Conservation (phyloP, 2,329 filamentous ascomycete genomes). For the Eutypa lata region DNA sequence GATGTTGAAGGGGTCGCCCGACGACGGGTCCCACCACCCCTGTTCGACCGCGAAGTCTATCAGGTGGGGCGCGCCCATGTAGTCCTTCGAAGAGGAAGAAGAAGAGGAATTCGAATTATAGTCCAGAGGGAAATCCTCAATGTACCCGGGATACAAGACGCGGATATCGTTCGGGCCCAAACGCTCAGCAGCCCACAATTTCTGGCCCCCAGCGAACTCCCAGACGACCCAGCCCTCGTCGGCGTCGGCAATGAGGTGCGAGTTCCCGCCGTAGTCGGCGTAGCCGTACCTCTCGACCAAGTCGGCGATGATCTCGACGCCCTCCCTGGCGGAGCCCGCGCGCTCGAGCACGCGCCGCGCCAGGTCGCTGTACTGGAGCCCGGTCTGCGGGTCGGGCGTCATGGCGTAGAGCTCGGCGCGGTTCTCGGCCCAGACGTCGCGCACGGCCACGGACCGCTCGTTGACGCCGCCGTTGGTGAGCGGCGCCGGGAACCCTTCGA, state of each 20-base stretch:
- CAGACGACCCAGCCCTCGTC: conserved; percentile 28
- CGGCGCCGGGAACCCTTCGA: conserved; percentile 39
- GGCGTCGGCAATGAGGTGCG: conserved; percentile 36
- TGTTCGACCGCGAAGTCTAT: conserved; percentile 23
- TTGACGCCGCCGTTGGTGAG: conserved; percentile 42
- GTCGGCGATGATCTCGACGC: conserved; percentile 39
- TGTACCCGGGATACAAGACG: conserved; percentile 26
- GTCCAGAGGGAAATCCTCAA: conserved; percentile 24
- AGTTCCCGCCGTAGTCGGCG: conserved; percentile 40
- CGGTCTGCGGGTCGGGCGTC: conserved; percentile 37
- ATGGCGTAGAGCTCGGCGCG: conserved; percentile 36
- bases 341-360: conserved; percentile 37
- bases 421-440: conserved; percentile 39
- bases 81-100: too few relatives aligned
- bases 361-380: conserved; percentile 39
- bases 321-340: conserved; percentile 36
- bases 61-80: conserved; percentile 25
- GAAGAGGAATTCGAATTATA: too few relatives aligned
- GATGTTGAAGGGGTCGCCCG: conserved; percentile 23
- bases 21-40: conserved; percentile 22
- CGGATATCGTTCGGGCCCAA: conserved; percentile 19
- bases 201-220: conserved; percentile 24
- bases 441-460: conserved; percentile 37
- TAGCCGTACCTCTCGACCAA: conserved; percentile 37
- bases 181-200: conserved; percentile 25